phyloP scores from a whole-genome alignment of 2,329 filamentous ascomycete genomes.

The Madurella fahalii region DNA sequence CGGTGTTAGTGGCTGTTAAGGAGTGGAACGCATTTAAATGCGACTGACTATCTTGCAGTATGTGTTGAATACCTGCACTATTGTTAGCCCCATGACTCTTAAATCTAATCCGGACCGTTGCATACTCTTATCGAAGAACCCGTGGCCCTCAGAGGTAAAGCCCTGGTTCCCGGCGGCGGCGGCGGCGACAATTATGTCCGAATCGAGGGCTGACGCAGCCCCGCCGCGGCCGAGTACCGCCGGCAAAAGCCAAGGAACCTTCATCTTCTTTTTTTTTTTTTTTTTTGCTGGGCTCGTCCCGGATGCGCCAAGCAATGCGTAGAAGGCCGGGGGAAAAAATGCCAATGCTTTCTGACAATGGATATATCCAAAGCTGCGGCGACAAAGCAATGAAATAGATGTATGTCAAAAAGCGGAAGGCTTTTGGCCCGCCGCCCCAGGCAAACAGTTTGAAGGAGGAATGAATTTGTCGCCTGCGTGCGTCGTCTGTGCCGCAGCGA shows the following conservation, averaged over 20 bases:
- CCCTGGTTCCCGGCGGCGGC: slow-evolving; percentile 77
- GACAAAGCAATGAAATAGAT: neutral
- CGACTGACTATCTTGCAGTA: slow-evolving; percentile 38
- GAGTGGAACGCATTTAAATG: too few species aligned
- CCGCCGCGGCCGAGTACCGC: slow-evolving; percentile 31
- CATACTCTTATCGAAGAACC: slow-evolving; percentile 80
- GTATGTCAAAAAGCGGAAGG: neutral
- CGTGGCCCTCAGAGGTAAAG: slow-evolving; percentile 73
- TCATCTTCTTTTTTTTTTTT: too few species aligned
- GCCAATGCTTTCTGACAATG: neutral
- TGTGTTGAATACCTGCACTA: slow-evolving; percentile 66
- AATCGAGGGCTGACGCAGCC: slow-evolving; percentile 26
- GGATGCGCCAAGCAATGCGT: slow-evolving; percentile 5
- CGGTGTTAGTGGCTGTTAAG: too few species aligned
- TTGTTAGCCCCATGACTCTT: slow-evolving; percentile 8
- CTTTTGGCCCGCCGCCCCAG: too few species aligned
- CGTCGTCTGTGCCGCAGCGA: neutral
- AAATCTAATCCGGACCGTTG: neutral
- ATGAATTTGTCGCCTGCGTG: neutral
- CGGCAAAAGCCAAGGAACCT: slow-evolving; percentile 32
- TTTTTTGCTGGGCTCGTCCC: slow-evolving; percentile 1
- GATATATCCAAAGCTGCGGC: neutral
- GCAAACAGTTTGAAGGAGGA: too few species aligned
- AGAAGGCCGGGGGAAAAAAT: neutral
- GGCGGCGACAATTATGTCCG: slow-evolving; percentile 41